Percentiles rank a stretch among this genome's conserved stretches.
phyloP scores from a whole-genome alignment of 306 rosid species.

The Prunus davidiana region DNA sequence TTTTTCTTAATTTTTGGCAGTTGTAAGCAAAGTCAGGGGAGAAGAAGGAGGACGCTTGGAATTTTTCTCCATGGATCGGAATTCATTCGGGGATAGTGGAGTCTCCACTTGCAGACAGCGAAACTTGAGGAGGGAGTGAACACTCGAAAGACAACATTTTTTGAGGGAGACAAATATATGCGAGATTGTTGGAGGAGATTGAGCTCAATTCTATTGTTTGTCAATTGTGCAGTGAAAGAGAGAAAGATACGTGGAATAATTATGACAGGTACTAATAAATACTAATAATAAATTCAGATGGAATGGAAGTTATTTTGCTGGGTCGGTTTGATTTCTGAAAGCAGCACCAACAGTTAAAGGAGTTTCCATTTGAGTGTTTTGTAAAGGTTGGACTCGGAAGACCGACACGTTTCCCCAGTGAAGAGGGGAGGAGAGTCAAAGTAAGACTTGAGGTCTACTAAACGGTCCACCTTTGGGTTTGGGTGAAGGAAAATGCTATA shows the following conservation, averaged over 20 bases:
- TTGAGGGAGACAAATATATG: background rate
- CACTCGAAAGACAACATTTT: background rate
- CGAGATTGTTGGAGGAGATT: conserved; percentile 65
- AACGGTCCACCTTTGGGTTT: background rate
- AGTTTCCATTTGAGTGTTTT: background rate
- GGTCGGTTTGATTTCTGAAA: background rate
- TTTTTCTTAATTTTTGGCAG: background rate
- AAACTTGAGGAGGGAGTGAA: conserved; percentile 32
- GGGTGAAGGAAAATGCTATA: background rate
- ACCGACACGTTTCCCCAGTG: background rate
- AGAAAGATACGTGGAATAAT: background rate
- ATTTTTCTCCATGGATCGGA: conserved; percentile 4
- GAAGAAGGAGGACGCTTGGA: conserved; percentile 1
- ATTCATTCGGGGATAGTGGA: conserved; percentile 39
- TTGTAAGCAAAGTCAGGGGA: conserved; percentile 22
- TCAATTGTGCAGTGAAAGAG: background rate
- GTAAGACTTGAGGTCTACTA: background rate
- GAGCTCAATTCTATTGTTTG: background rate
- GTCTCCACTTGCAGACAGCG: conserved; percentile 30
- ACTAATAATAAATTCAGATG: too few species aligned
- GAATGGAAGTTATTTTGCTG: background rate
- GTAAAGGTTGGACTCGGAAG: background rate
- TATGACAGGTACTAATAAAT: background rate
- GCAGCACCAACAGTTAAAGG: background rate
- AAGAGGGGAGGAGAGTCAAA: background rate